Conservation (phyloP, 108 stramenopile species). For the Discostella stelligeroides region DNA sequence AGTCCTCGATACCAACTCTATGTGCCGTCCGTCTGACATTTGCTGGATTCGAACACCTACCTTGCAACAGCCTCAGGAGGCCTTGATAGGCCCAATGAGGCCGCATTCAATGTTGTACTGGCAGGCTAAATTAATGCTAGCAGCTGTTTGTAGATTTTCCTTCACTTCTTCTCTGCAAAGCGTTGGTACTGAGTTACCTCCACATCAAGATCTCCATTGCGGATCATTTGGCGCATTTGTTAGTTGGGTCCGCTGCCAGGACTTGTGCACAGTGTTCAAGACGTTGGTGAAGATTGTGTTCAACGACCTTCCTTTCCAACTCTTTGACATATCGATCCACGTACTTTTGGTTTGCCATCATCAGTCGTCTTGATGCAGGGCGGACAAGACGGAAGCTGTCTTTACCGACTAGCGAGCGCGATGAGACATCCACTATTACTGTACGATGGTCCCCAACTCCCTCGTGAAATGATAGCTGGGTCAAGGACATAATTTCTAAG, state of each 20-base stretch:
- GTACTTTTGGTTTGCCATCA: neutral
- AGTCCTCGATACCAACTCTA: too few species aligned
- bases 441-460: too few species aligned
- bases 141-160: neutral
- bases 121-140: neutral
- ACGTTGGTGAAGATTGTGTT: neutral
- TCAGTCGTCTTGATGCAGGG: neutral
- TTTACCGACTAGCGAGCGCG: neutral
- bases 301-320: neutral
- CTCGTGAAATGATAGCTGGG: too few species aligned
- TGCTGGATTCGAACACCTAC: too few species aligned
- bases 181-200: neutral
- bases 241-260: neutral
- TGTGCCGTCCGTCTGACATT: too few species aligned
- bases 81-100: constrained; percentile 1
- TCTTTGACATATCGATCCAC: neutral
- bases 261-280: neutral
- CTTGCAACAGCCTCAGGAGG: too few species aligned
- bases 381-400: neutral
- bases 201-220: neutral
- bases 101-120: neutral
- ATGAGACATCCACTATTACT: neutral
- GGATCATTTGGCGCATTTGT: neutral
- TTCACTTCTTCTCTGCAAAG: neutral
- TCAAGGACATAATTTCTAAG: neutral